Evolutionary conservation across 1,139 yeast species (phyloP).

Genomic region (Geotrichum reessii): DNA sequence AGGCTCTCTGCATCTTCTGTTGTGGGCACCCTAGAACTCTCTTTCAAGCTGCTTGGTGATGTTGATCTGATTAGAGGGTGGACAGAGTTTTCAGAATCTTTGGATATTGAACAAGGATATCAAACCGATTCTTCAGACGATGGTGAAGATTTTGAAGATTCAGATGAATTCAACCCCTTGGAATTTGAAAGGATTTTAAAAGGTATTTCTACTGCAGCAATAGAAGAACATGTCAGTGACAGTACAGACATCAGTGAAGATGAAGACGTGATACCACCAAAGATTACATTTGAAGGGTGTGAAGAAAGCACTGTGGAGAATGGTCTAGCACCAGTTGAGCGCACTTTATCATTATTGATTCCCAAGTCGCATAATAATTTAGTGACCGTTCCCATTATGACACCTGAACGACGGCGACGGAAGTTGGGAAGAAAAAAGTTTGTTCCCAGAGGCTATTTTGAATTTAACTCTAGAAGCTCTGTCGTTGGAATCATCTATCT

Average conservation of each 20-base stretch:
- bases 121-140: conserved; percentile 4
- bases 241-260: conserved; percentile 8
- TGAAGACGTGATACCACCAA: not conserved
- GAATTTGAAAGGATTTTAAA: conserved; percentile 10
- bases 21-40: conserved; percentile 6
- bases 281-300: not conserved
- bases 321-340: conserved; percentile 5
- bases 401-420: conserved; percentile 2
- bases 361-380: conserved; percentile 10
- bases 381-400: conserved; percentile 12
- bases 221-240: conserved; percentile 5
- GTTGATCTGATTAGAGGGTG: conserved; percentile 3
- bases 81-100: conserved; percentile 10
- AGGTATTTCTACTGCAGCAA: not conserved
- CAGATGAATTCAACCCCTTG: conserved; percentile 8
- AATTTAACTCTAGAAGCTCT: conserved; percentile 39
- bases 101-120: not conserved
- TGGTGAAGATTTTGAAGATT: conserved; percentile 13
- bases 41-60: conserved; percentile 1
- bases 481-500: conserved; percentile 69
- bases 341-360: conserved; percentile 9
- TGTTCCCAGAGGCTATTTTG: conserved; percentile 25
- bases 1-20: not conserved
- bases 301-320: not conserved
- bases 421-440: not conserved